These are phyloP conservation scores for Dothideomycetidae sp. DNA, from an alignment of 2,329 filamentous ascomycete species.

Conservation along the genomic window DNA sequence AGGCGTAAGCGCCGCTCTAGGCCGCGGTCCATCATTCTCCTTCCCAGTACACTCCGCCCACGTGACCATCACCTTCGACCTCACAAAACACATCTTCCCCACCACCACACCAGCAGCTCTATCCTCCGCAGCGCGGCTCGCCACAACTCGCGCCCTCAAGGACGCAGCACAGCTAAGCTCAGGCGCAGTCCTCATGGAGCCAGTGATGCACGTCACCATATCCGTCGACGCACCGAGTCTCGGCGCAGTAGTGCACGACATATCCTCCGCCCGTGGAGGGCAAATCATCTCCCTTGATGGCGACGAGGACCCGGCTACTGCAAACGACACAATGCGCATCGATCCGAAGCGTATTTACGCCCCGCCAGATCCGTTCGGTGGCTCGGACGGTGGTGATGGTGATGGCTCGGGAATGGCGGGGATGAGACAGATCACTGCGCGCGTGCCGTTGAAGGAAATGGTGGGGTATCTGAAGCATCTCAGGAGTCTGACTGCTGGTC, in stretches of 20 bases:
- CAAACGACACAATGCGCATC: conserved; percentile 34
- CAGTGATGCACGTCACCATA: conserved; percentile 83
- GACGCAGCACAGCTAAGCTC: conserved; percentile 39
- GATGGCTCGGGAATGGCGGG: conserved; percentile 22
- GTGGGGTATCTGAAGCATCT: conserved; percentile 84
- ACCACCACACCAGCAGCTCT: conserved; percentile 53
- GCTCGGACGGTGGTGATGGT: conserved; percentile 15
- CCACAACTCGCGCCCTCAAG: conserved; percentile 55
- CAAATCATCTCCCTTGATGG: conserved; percentile 58
- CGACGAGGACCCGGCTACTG: conserved; percentile 19
- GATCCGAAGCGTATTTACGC: conserved; percentile 68
- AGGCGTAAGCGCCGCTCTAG: conserved; percentile 68
- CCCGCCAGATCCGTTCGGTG: conserved; percentile 68
- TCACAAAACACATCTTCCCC: conserved; percentile 46
- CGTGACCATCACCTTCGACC: conserved; percentile 56
- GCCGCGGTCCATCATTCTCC: conserved; percentile 65
- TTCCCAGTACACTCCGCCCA: conserved; percentile 67
- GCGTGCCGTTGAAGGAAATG: conserved; percentile 92
- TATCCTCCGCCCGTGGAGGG: conserved; percentile 58
- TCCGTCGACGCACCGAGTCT: conserved; percentile 70
- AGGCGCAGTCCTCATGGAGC: conserved; percentile 64
- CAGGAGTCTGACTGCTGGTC: conserved; percentile 72
- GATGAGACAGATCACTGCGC: conserved; percentile 53
- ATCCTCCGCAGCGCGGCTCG: conserved; percentile 53
- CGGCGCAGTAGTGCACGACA: conserved; percentile 69